phyloP scores from a whole-genome alignment of 306 rosid genomes.

The Prunus salicina region DNA sequence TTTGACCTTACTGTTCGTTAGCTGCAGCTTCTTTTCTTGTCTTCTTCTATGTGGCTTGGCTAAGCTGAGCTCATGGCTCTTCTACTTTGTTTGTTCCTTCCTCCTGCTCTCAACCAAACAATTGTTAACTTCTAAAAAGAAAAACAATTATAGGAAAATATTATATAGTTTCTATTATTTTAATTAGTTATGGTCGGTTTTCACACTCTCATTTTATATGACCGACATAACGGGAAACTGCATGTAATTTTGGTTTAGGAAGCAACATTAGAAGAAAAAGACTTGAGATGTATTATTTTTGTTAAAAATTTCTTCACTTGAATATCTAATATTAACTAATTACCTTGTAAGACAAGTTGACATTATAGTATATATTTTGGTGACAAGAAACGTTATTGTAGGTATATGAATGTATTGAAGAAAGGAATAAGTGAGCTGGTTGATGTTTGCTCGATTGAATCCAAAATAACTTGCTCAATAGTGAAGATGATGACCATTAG shows the following conservation, averaged over 20 bases:
- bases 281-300: neutral
- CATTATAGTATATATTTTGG: neutral
- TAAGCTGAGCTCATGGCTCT: neutral
- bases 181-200: too few relatives aligned
- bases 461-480: neutral
- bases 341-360: neutral
- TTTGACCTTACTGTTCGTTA: neutral
- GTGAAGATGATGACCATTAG: conserved; percentile 15
- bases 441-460: conserved; percentile 1
- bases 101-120: neutral
- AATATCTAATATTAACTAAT: neutral
- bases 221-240: accelerated
- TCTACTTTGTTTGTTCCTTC: neutral
- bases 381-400: neutral
- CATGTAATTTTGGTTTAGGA: neutral
- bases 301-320: neutral
- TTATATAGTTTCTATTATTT: too few relatives aligned
- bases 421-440: neutral
- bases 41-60: conserved; percentile 13
- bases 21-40: neutral
- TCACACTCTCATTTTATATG: too few relatives aligned
- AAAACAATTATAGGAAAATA: too few relatives aligned
- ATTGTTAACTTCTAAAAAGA: too few relatives aligned
- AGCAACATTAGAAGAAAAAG: neutral
- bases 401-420: neutral